A percentile compares a stretch with the other conserved stretches of the same genome.
phyloP scores from a whole-genome alignment of 257 asterid genomes.

The Solanum arcanum region DNA sequence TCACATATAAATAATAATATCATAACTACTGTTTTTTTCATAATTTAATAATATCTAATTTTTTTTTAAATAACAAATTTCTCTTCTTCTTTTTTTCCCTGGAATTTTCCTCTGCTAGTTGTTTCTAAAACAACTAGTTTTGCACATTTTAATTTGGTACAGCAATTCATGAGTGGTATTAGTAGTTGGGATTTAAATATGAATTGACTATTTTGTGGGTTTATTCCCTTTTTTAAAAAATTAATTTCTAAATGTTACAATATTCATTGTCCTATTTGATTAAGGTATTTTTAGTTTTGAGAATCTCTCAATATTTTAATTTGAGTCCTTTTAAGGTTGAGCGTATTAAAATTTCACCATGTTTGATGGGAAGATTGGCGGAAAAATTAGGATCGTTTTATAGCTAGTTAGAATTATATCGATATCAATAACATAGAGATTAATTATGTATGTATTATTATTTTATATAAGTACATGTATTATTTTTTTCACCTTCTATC shows the following conservation, averaged over 20 bases:
- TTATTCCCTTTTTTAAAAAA: background rate
- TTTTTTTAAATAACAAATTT: background rate
- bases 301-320: background rate
- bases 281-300: background rate
- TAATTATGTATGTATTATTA: no score
- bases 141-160: background rate
- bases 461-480: no score
- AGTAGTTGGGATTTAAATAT: background rate
- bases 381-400: background rate
- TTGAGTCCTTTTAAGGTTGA: background rate
- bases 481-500: background rate
- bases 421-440: no score
- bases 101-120: background rate
- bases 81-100: background rate
- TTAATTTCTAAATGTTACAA: background rate
- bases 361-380: background rate
- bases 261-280: background rate
- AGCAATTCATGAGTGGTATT: background rate
- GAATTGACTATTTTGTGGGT: background rate
- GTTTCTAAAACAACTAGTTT: background rate
- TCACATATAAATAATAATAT: background rate
- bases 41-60: background rate
- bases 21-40: background rate
- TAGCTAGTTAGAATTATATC: background rate
- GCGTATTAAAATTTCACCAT: background rate